Evolutionary conservation across 31 red algal genomes (phyloP), one percentile per base, ranked within the genome.

Genomic region (Endocladia muricata): DNA sequence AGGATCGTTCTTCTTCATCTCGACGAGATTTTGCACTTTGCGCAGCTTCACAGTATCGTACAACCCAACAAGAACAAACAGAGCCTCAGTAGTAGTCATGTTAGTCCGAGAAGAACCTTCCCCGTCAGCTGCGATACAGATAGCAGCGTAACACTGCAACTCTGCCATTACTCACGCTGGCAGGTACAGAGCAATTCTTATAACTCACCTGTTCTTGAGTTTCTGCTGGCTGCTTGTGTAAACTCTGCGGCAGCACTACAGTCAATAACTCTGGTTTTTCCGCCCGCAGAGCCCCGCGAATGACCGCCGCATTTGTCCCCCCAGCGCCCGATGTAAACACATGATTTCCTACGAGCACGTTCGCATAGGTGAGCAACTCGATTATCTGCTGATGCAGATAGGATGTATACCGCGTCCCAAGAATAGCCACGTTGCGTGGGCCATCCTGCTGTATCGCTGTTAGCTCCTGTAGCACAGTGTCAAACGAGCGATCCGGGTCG

Each of bases 351-450:
- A 99, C 80, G 19, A 99, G 84, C 26, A 99, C 82, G 75, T 95
- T 99, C 39, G 96, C 96, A 84, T 95, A 99, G 23, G 96, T 95
- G 21, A 99, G 81, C 51, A 99, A 71, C 71, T 99, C 96, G 33
- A 99, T 84, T 40, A 99, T 92, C 63, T 99, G 96, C 68, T 99
- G 96, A 68, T 99, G 96, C 48, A 94, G 58, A 66, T 93, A 94
- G 4, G 82, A 89, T 32, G 83, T 85, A 44, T 99, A 83, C 15
- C 96, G 77, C 21, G 96, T 99, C 44, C 96, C 96, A n/a, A 99
- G 51, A 41, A 99, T 95, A 33, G 92, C 96, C 77, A 99, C 89
- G 37, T 91, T 90, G 26, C 93, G 75, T 26, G 96, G 91, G 3
- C 84, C 89, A 57, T 91, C 89, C 6, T 76, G 58, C 70, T 94